phyloP scores from a whole-genome alignment of 2,329 filamentous ascomycete species.

The Cryphonectria parasitica region DNA sequence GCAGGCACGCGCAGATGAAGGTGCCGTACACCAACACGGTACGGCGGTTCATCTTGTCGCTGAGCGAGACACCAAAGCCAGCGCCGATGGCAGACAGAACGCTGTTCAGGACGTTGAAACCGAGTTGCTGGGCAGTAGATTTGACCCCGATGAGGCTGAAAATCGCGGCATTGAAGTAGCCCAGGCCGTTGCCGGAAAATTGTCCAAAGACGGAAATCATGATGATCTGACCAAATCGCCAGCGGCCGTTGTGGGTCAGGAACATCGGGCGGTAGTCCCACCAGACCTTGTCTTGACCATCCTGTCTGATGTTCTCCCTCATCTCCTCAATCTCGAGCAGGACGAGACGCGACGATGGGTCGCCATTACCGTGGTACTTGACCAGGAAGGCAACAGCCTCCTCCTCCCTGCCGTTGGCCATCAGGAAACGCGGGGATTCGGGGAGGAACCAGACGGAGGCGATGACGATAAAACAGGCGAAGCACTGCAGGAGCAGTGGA shows the following conservation, averaged over 20 bases:
- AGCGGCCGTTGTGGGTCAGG: slow-evolving; percentile 48
- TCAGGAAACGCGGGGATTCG: slow-evolving; percentile 48
- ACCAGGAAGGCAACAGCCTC: slow-evolving; percentile 47
- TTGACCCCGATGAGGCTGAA: slow-evolving; percentile 46
- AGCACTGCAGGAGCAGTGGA: slow-evolving; percentile 51
- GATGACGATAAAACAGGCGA: slow-evolving; percentile 48
- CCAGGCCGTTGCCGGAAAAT: slow-evolving; percentile 55
- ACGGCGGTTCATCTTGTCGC: slow-evolving; percentile 52
- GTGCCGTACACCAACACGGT: slow-evolving; percentile 51
- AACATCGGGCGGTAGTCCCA: slow-evolving; percentile 54
- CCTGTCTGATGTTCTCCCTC: slow-evolving; percentile 46
- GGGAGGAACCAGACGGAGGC: slow-evolving; percentile 44
- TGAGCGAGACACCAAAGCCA: slow-evolving; percentile 46
- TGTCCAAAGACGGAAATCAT: slow-evolving; percentile 57
- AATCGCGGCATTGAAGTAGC: slow-evolving; percentile 55
- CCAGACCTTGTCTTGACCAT: slow-evolving; percentile 52
- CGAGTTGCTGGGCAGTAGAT: slow-evolving; percentile 42
- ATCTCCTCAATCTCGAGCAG: slow-evolving; percentile 48
- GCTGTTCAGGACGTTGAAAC: slow-evolving; percentile 52
- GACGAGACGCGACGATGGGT: slow-evolving; percentile 44
- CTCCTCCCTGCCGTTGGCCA: slow-evolving; percentile 45
- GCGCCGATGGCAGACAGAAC: slow-evolving; percentile 51
- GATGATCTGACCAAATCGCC: slow-evolving; percentile 52
- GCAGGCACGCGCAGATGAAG: slow-evolving; percentile 44
- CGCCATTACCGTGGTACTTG: slow-evolving; percentile 49